Percentiles rank a stretch among this genome's conserved stretches.
phyloP scores from a whole-genome alignment of 257 asterid species.

The Schizonepeta tenuifolia region DNA sequence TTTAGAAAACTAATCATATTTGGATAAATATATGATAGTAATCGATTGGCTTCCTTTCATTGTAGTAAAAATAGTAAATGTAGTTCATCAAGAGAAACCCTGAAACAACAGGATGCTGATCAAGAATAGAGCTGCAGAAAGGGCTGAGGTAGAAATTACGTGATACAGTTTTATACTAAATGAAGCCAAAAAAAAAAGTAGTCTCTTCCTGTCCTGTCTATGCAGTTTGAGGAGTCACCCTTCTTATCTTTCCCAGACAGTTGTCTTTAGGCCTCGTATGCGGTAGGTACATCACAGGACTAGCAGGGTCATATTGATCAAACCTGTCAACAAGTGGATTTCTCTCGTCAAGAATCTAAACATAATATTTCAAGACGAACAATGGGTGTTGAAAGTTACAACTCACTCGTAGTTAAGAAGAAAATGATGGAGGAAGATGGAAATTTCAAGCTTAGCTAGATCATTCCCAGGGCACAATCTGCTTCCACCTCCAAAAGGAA shows the following conservation, averaged over 20 bases:
- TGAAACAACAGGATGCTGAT: background rate
- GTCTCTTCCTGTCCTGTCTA: background rate
- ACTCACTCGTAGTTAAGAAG: slow-evolving; percentile 70
- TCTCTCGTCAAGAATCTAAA: background rate
- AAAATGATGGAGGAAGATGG: slow-evolving; percentile 83
- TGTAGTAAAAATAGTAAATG: background rate
- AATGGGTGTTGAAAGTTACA: background rate
- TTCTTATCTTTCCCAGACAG: slow-evolving; percentile 52
- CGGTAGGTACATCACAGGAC: slow-evolving; percentile 70
- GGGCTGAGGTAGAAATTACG: background rate
- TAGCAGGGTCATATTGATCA: slow-evolving; percentile 37
- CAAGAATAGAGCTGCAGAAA: background rate
- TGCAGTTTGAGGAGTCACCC: background rate
- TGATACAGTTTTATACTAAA: background rate
- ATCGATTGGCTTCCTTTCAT: background rate
- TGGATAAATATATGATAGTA: no score
- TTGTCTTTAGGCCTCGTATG: slow-evolving; percentile 83
- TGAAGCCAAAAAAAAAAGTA: background rate
- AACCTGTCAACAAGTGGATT: background rate
- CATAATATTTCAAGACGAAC: background rate
- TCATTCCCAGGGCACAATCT: slow-evolving; percentile 95
- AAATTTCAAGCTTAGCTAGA: slow-evolving; percentile 83
- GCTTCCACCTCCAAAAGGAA: slow-evolving; percentile 86
- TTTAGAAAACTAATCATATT: no score
- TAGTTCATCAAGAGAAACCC: background rate